A percentile compares a stretch with the other conserved stretches of the same genome.
phyloP scores from a whole-genome alignment of 805 yeast genomes.

The Saccharomycopsis microspora region DNA sequence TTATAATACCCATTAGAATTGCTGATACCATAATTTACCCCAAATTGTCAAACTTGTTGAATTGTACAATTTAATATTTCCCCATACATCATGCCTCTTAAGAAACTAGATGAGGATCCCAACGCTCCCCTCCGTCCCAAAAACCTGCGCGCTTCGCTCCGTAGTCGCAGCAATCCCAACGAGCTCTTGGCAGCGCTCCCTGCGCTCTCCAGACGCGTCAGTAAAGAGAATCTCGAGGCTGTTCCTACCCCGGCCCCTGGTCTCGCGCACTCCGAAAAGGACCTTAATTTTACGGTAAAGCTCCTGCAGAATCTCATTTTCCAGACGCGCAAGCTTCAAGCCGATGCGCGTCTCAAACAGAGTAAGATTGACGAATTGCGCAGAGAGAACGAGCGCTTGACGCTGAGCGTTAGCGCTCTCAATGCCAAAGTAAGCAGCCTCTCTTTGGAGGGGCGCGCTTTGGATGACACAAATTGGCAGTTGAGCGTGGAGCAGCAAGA shows the following conservation, averaged over 20 bases:
- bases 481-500: slow-evolving; percentile 41
- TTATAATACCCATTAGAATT: too few species aligned
- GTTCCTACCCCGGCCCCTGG: slow-evolving; percentile 18
- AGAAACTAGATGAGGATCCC: neutral
- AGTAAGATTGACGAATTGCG: slow-evolving; percentile 10
- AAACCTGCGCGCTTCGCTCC: neutral
- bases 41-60: neutral
- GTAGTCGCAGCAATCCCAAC: slow-evolving; percentile 8
- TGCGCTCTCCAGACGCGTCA: slow-evolving; percentile 10
- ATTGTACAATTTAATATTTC: too few species aligned
- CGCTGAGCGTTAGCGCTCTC: slow-evolving; percentile 6
- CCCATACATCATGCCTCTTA: neutral
- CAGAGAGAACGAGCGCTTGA: slow-evolving; percentile 9
- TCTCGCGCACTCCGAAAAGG: slow-evolving; percentile 33
- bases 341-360: slow-evolving; percentile 40
- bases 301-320: slow-evolving; percentile 58
- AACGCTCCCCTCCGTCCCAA: too few species aligned
- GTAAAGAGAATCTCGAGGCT: slow-evolving; percentile 6
- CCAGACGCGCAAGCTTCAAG: slow-evolving; percentile 61
- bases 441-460: slow-evolving; percentile 30
- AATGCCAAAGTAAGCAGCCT: slow-evolving; percentile 18
- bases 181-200: slow-evolving; percentile 12
- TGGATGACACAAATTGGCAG: slow-evolving; percentile 56
- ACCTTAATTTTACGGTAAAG: slow-evolving; percentile 63
- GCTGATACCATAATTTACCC: too few species aligned